phyloP scores from a whole-genome alignment of 768 basidiomycete species.

The Polyporus arcularius region DNA sequence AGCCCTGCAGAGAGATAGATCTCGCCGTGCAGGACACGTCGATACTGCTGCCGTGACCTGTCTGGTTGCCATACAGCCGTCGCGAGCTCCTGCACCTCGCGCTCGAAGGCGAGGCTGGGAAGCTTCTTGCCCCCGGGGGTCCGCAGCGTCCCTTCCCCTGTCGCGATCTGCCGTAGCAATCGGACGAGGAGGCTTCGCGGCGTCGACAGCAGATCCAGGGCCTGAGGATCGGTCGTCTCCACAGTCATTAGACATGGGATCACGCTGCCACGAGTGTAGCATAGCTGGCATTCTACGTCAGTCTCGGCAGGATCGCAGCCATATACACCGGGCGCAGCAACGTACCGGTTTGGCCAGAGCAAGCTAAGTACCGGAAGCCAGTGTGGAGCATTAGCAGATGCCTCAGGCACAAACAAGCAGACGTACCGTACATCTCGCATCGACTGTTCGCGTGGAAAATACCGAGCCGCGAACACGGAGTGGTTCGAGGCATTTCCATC shows the following conservation, averaged over 20 bases:
- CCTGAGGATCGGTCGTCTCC: slow-evolving; percentile 22
- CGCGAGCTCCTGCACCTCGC: slow-evolving; percentile 8
- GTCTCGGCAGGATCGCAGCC: neutral
- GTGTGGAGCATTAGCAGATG: neutral
- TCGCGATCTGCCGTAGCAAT: slow-evolving; percentile 16
- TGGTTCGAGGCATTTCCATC: slow-evolving; percentile 25
- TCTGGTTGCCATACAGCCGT: slow-evolving; percentile 19
- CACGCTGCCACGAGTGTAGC: slow-evolving; percentile 25
- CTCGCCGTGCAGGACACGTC: slow-evolving; percentile 21
- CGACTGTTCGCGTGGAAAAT: slow-evolving; percentile 22
- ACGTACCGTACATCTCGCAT: slow-evolving; percentile 23
- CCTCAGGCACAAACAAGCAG: neutral
- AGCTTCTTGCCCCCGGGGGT: neutral
- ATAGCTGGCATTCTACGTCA: slow-evolving; percentile 14
- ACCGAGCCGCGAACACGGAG: slow-evolving; percentile 22
- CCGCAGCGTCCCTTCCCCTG: slow-evolving; percentile 1
- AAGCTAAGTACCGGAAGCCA: slow-evolving; percentile 7
- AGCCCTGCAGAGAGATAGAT: slow-evolving; percentile 18
- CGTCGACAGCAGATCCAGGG: slow-evolving; percentile 23
- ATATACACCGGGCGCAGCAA: neutral
- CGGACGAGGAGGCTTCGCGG: slow-evolving; percentile 19
- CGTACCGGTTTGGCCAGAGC: slow-evolving; percentile 22
- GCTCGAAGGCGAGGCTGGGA: slow-evolving; percentile 13
- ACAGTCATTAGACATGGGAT: slow-evolving; percentile 22
- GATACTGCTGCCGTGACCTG: neutral